A percentile compares a stretch with the other conserved stretches of the same genome.
These are phyloP conservation scores for Trifolium subterraneum DNA, from an alignment of 306 rosid genomes.

Conservation along the genomic window DNA sequence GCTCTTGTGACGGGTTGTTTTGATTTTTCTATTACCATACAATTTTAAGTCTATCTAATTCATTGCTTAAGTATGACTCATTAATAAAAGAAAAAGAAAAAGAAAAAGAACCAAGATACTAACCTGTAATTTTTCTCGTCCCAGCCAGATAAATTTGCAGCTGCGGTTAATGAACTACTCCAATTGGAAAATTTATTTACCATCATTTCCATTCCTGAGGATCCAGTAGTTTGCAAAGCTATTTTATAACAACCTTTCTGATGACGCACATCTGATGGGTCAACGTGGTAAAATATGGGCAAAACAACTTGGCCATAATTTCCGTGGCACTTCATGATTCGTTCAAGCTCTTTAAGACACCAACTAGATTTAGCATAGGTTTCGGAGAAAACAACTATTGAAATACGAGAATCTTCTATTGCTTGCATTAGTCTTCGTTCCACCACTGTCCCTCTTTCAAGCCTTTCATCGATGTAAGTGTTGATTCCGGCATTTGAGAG, in stretches of 20 bases:
- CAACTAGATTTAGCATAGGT: constrained; percentile 8
- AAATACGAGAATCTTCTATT: background rate
- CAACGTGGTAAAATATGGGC: constrained; percentile 11
- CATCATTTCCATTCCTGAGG: background rate
- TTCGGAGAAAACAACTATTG: background rate
- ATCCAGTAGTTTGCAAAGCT: background rate
- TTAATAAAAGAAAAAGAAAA: too few species aligned
- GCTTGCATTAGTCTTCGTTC: rapidly evolving
- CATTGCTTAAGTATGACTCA: too few species aligned
- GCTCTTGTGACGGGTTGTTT: too few species aligned
- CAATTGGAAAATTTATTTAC: background rate
- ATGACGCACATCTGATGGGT: background rate
- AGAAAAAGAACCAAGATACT: too few species aligned
- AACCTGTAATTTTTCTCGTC: background rate
- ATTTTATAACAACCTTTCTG: background rate
- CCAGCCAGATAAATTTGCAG: background rate
- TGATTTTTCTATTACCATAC: too few species aligned
- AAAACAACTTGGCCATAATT: background rate
- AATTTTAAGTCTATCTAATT: too few species aligned
- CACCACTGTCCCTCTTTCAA: background rate
- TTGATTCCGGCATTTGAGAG: constrained; percentile 3
- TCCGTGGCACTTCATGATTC: constrained; percentile 13
- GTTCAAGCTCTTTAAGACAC: constrained; percentile 36
- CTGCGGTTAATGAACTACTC: background rate
- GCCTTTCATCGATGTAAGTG: background rate